Conservation (phyloP, 1,284 basidiomycete species). For the Cutaneotrichosporon dermatis region DNA sequence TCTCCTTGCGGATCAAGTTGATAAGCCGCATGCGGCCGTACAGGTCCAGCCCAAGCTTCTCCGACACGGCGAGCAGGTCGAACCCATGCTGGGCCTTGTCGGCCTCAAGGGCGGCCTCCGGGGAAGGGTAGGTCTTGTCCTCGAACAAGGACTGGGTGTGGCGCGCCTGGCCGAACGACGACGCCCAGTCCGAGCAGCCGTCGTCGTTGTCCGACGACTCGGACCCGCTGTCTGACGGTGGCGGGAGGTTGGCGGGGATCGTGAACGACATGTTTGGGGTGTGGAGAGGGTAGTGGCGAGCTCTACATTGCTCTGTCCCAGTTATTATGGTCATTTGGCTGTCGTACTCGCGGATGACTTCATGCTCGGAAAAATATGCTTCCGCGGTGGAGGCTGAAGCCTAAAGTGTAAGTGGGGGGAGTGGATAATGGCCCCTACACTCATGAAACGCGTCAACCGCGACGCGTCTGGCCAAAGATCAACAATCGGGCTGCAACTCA, state of each 20-base stretch:
- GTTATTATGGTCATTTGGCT: too few species aligned
- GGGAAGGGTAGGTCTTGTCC: conserved; percentile 59
- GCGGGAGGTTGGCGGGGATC: conserved; percentile 16
- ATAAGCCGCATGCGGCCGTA: conserved; percentile 73
- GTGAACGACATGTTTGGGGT: conserved; percentile 13
- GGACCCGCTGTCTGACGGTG: conserved; percentile 20
- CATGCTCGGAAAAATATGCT: conserved; percentile 7
- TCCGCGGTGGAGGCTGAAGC: neutral
- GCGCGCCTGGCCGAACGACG: conserved; percentile 36
- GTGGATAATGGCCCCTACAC: too few species aligned
- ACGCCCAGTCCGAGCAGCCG: conserved; percentile 43
- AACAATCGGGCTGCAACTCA: too few species aligned
- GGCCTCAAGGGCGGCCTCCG: conserved; percentile 59
- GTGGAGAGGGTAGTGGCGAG: too few species aligned
- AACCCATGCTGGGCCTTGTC: conserved; percentile 58
- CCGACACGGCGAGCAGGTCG: conserved; percentile 26
- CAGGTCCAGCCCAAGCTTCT: conserved; percentile 55
- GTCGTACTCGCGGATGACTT: neutral
- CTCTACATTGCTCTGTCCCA: too few species aligned
- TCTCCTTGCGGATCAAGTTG: conserved; percentile 74
- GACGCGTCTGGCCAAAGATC: too few species aligned
- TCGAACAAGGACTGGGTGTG: conserved; percentile 75
- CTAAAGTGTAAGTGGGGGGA: too few species aligned
- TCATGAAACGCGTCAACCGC: too few species aligned
- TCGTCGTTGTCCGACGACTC: conserved; percentile 21